These are phyloP conservation scores for Xylariales sp. DNA, from an alignment of 2,329 filamentous ascomycete genomes.

Conservation along the genomic window DNA sequence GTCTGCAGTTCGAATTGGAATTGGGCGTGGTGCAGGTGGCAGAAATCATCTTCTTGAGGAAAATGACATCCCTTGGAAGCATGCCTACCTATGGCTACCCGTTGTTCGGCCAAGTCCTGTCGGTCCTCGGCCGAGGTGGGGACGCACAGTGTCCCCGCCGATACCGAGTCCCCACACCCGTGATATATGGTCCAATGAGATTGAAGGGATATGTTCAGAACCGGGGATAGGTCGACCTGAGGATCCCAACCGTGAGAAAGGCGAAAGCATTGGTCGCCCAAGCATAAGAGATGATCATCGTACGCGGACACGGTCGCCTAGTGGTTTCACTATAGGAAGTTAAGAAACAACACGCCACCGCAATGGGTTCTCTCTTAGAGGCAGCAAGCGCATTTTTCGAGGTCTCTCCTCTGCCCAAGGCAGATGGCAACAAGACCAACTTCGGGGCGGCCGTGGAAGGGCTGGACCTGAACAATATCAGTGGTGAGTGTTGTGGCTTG, in stretches of 20 bases:
- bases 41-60: neutral
- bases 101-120: neutral
- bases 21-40: neutral
- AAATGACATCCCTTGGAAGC: too few relatives aligned
- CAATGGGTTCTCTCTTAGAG: neutral
- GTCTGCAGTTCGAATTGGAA: neutral
- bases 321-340: too few relatives aligned
- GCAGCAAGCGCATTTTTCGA: conserved; percentile 11
- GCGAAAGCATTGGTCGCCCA: too few relatives aligned
- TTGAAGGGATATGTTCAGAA: too few relatives aligned
- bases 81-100: neutral
- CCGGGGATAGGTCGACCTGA: too few relatives aligned
- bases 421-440: conserved; percentile 30
- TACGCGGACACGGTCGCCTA: too few relatives aligned
- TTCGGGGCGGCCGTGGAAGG: conserved; percentile 32
- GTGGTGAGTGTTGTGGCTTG: conserved; percentile 15
- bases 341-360: too few relatives aligned
- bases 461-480: conserved; percentile 33
- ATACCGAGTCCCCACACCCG: too few relatives aligned
- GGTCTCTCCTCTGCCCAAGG: conserved; percentile 18
- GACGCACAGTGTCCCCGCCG: neutral
- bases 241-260: too few relatives aligned
- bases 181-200: too few relatives aligned
- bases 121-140: conserved; percentile 2
- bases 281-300: too few relatives aligned